phyloP scores from a whole-genome alignment of 306 rosid species.

The Crotalaria pallida region DNA sequence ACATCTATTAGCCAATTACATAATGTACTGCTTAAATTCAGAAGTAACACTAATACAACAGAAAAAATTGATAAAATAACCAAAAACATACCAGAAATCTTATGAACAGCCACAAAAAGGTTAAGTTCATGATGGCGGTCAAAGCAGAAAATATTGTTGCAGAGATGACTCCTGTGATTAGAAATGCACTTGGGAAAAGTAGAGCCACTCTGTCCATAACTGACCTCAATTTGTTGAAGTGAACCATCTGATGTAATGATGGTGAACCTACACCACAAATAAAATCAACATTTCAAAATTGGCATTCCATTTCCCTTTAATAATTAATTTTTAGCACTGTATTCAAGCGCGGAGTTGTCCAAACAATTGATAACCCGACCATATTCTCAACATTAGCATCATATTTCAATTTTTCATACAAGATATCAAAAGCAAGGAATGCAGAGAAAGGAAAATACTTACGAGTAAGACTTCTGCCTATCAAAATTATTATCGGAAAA shows the following conservation, averaged over 20 bases:
- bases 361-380: slow-evolving; percentile 9
- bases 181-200: slow-evolving; percentile 43
- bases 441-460: slow-evolving; percentile 30
- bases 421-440: slow-evolving; percentile 7
- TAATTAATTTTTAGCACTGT: slow-evolving; percentile 13
- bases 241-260: slow-evolving; percentile 73
- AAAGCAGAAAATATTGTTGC: slow-evolving; percentile 45
- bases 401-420: background rate
- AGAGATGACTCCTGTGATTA: slow-evolving; percentile 31
- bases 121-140: slow-evolving; percentile 57
- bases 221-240: slow-evolving; percentile 67
- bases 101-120: slow-evolving; percentile 56
- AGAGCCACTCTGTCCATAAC: slow-evolving; percentile 54
- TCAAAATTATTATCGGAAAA: slow-evolving; percentile 45
- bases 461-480: slow-evolving; percentile 48
- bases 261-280: slow-evolving; percentile 71
- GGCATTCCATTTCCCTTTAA: background rate
- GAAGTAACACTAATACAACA: background rate
- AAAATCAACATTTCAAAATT: slow-evolving; percentile 30
- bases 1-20: background rate
- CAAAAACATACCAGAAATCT: slow-evolving; percentile 41
- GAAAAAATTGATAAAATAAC: slow-evolving; percentile 15
- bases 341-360: background rate
- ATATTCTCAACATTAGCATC: slow-evolving; percentile 18
- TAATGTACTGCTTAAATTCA: background rate